Conservation (phyloP, 2,329 filamentous ascomycete species). For the Exophiala calicioides region DNA sequence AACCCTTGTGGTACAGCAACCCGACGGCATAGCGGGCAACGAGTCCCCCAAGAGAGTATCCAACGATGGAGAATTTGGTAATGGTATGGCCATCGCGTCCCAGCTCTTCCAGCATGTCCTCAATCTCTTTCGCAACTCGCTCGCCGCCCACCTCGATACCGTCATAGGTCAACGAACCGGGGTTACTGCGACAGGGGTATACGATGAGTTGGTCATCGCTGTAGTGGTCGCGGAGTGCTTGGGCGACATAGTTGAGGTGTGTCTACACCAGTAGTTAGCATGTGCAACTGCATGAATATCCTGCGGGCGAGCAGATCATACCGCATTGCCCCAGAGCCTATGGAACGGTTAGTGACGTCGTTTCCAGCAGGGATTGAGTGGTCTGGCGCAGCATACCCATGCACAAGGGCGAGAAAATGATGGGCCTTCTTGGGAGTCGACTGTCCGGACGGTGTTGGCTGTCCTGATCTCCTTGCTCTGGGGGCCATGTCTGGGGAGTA, state of each 20-base stretch:
- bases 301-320: constrained; percentile 14
- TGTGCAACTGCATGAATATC: background rate
- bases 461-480: constrained; percentile 17
- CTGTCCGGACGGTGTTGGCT: too few relatives aligned
- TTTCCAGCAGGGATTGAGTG: background rate
- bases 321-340: constrained; percentile 60
- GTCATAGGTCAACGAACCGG: constrained; percentile 62
- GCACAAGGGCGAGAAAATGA: constrained; percentile 63
- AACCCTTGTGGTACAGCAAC: constrained; percentile 75
- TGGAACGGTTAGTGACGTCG: constrained; percentile 15
- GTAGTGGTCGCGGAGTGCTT: constrained; percentile 53
- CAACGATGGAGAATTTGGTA: constrained; percentile 79
- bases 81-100: constrained; percentile 68
- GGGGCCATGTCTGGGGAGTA: constrained; percentile 27
- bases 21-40: constrained; percentile 85
- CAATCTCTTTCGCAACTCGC: constrained; percentile 64
- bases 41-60: constrained; percentile 86
- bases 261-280: constrained; percentile 13
- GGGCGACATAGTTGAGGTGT: constrained; percentile 58
- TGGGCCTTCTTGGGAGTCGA: constrained; percentile 37
- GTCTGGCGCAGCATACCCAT: constrained; percentile 51
- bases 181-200: constrained; percentile 57
- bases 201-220: constrained; percentile 56
- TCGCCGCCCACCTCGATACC: constrained; percentile 70
- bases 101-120: constrained; percentile 57